Conservation (phyloP, 2,329 filamentous ascomycete species). For the Passalora sequoiae region DNA sequence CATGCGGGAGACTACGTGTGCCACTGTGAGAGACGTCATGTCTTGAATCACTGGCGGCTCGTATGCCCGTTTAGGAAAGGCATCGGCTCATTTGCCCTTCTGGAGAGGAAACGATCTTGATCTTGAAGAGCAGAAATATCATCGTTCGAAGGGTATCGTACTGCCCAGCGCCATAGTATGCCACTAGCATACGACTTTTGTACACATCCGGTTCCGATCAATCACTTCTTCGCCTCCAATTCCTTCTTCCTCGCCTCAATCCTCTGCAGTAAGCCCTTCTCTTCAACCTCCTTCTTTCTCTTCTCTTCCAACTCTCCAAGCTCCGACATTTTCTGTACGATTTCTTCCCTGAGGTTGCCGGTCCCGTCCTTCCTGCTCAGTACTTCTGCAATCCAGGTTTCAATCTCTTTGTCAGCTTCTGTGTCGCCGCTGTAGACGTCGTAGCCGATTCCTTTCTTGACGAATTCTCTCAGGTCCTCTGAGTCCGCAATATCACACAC, state of each 20-base stretch:
- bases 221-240: constrained; percentile 1
- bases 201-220: no score
- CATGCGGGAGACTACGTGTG: no score
- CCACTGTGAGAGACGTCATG: no score
- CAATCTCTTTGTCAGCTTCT: constrained; percentile 50
- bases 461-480: constrained; percentile 56
- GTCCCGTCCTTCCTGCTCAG: constrained; percentile 46
- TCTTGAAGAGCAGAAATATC: no score
- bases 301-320: constrained; percentile 27
- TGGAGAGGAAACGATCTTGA: no score
- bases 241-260: constrained; percentile 5
- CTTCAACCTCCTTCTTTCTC: constrained; percentile 9
- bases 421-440: constrained; percentile 52
- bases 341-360: constrained; percentile 22
- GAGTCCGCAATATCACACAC: constrained; percentile 63
- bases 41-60: no score
- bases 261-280: background rate
- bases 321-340: constrained; percentile 30
- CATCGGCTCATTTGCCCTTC: no score
- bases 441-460: constrained; percentile 52
- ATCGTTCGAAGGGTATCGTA: no score
- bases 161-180: no score
- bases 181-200: no score
- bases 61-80: no score
- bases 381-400: constrained; percentile 48